Evolutionary conservation across 2,329 filamentous ascomycete species (phyloP).

Genomic region (Colletotrichum echinochloae): DNA sequence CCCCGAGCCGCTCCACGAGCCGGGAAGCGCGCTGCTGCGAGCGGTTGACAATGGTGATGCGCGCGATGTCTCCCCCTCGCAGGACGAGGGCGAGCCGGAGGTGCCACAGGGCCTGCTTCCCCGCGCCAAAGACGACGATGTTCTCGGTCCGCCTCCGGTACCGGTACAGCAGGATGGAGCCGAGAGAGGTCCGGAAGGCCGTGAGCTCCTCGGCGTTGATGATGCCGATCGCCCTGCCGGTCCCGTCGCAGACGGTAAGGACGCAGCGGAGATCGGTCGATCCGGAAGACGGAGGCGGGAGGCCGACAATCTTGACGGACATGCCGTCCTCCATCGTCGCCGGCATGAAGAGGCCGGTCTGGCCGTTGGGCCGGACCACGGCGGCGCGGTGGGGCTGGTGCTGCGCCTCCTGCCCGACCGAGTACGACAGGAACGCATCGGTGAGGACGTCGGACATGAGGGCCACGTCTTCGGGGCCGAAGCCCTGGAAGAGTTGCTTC

Average conservation of each 20-base stretch:
- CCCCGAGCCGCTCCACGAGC: constrained; percentile 40
- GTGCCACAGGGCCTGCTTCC: constrained; percentile 68
- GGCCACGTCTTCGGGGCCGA: constrained; percentile 65
- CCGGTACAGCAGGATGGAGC: constrained; percentile 31
- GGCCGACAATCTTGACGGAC: constrained; percentile 72
- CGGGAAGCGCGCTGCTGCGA: constrained; percentile 37
- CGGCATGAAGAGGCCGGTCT: constrained; percentile 76
- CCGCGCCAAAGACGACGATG: constrained; percentile 45
- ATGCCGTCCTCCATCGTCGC: constrained; percentile 69
- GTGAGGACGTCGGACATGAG: constrained; percentile 69
- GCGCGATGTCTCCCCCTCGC: constrained; percentile 44
- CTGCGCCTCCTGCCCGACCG: constrained; percentile 69
- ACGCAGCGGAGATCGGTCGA: constrained; percentile 59
- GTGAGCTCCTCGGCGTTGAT: constrained; percentile 77
- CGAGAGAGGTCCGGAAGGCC: constrained; percentile 75
- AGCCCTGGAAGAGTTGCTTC: constrained; percentile 63
- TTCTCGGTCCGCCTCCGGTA: constrained; percentile 42
- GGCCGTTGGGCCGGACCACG: constrained; percentile 70
- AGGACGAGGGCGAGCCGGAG: constrained; percentile 73
- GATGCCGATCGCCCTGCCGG: constrained; percentile 65
- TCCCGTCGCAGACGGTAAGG: constrained; percentile 38
- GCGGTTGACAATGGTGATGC: constrained; percentile 51
- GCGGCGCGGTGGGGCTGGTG: constrained; percentile 73
- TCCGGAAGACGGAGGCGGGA: constrained; percentile 44
- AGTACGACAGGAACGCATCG: constrained; percentile 73